These are phyloP conservation scores for Pythium dissimile DNA, from an alignment of 352 stramenopile species.

Conservation along the genomic window DNA sequence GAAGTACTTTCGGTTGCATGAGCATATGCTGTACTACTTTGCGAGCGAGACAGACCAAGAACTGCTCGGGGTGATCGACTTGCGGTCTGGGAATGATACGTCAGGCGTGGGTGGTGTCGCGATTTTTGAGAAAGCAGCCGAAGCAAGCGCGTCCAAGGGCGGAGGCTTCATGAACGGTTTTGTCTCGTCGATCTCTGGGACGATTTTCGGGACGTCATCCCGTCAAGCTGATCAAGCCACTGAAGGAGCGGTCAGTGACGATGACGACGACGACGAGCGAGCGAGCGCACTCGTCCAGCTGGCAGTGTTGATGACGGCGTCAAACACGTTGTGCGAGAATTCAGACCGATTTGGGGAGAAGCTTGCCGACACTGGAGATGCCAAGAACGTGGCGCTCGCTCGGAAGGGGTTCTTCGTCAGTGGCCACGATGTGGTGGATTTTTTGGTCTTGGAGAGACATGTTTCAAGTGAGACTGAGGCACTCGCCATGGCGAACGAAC, in stretches of 20 bases:
- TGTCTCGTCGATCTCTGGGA: slow-evolving; percentile 76
- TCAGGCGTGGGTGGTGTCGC: slow-evolving; percentile 70
- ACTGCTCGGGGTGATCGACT: slow-evolving; percentile 78
- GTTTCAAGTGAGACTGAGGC: slow-evolving; percentile 56
- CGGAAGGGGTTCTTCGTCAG: slow-evolving; percentile 78
- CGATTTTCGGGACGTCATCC: slow-evolving; percentile 64
- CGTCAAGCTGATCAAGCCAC: slow-evolving; percentile 40
- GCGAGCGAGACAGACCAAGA: slow-evolving; percentile 81
- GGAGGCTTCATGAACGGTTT: slow-evolving; percentile 78
- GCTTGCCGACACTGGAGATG: slow-evolving; percentile 30
- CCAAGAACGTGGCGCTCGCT: slow-evolving; percentile 28
- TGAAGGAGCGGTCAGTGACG: slow-evolving; percentile 32
- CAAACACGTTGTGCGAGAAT: slow-evolving; percentile 50
- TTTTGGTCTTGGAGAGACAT: slow-evolving; percentile 60
- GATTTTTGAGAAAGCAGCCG: slow-evolving; percentile 77
- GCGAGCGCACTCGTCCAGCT: slow-evolving; percentile 56
- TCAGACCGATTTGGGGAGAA: slow-evolving; percentile 62
- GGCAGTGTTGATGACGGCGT: slow-evolving; percentile 69
- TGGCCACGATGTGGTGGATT: slow-evolving; percentile 69
- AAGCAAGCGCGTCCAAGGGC: slow-evolving; percentile 35
- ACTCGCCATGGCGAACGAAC: slow-evolving; percentile 68
- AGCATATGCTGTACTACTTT: slow-evolving; percentile 89
- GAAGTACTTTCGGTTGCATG: slow-evolving; percentile 85
- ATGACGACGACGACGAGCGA: slow-evolving; percentile 56
- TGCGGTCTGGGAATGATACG: slow-evolving; percentile 62